Percentiles rank a stretch among this genome's conserved stretches.
Evolutionary conservation across 345 rosid genomes (phyloP).

Genomic region (Populus tremula): DNA sequence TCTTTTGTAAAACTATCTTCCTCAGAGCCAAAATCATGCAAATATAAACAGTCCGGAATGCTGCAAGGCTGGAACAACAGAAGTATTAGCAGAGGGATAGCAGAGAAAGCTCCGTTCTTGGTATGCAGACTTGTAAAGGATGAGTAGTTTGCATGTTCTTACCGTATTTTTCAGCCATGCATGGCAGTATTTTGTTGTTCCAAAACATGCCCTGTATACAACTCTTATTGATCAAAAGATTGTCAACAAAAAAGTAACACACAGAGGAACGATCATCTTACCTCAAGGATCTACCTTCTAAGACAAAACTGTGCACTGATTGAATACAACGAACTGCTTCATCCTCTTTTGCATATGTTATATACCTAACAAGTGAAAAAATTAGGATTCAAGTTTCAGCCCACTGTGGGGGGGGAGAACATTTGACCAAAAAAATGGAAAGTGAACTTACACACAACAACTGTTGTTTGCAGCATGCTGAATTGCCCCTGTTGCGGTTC

Average conservation of each 20-base stretch:
- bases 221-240: constrained; percentile 19
- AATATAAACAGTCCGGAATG: constrained; percentile 29
- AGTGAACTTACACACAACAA: constrained; percentile 74
- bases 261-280: constrained; percentile 23
- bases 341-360: constrained; percentile 76
- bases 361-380: constrained; percentile 49
- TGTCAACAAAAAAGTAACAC: not conserved
- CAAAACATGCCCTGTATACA: constrained; percentile 79
- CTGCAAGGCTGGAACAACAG: constrained; percentile 30
- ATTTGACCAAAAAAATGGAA: not conserved
- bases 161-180: constrained; percentile 95
- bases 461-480: constrained; percentile 84
- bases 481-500: constrained; percentile 71
- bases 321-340: constrained; percentile 90
- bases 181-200: constrained; percentile 93
- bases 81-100: not conserved
- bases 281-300: constrained; percentile 80
- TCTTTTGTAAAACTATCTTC: constrained; percentile 35
- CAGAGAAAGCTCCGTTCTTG: not conserved
- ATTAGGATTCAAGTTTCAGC: not conserved
- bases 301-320: constrained; percentile 77
- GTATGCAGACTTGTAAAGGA: not conserved
- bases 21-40: constrained; percentile 30
- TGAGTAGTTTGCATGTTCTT: constrained; percentile 3
- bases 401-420: not conserved